Percentiles rank a stretch among this genome's conserved stretches.
These are phyloP conservation scores for Entomophthora muscae DNA, from an alignment of 371 early-diverging fungal species.

Conservation along the genomic window DNA sequence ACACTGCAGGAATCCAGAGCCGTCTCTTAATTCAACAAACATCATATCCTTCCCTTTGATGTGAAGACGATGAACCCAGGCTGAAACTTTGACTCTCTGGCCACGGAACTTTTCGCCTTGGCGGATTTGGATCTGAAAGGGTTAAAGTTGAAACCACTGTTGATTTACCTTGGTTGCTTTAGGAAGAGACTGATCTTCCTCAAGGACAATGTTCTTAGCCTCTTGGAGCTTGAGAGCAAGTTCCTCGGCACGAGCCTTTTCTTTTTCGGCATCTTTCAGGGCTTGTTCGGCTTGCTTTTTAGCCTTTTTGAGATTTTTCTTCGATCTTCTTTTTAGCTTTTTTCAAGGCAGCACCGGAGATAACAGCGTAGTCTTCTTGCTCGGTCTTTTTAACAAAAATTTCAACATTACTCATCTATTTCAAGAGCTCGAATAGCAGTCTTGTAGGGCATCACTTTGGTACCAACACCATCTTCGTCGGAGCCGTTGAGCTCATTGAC, in stretches of 20 bases:
- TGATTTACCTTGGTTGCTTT: conserved; percentile 38
- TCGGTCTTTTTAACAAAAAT: conserved; percentile 48
- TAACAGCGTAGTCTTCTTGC: conserved; percentile 37
- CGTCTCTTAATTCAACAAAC: conserved; percentile 88
- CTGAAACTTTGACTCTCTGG: conserved; percentile 71
- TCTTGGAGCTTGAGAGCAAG: conserved; percentile 65
- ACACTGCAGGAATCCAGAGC: conserved; percentile 86
- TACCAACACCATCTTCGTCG: conserved; percentile 48
- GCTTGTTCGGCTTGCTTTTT: conserved; percentile 51
- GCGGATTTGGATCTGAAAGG: conserved; percentile 58
- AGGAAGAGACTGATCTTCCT: conserved; percentile 59
- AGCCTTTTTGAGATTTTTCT: conserved; percentile 45
- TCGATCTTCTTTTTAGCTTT: conserved; percentile 73
- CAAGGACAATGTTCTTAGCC: conserved; percentile 62
- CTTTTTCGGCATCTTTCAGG: conserved; percentile 45
- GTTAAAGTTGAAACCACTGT: not conserved
- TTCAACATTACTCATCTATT: conserved; percentile 25
- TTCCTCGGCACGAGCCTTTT: conserved; percentile 41
- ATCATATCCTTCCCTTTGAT: conserved; percentile 94
- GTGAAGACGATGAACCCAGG: conserved; percentile 93
- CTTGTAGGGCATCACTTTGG: conserved; percentile 41
- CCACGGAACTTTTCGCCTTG: conserved; percentile 45
- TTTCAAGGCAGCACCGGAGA: conserved; percentile 78
- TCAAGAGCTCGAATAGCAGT: conserved; percentile 45
- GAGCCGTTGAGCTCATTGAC: conserved; percentile 55